Base-by-base conservation (phyloP, 202 grass and related monocot genomes). In the Eragrostis tef region DNA sequence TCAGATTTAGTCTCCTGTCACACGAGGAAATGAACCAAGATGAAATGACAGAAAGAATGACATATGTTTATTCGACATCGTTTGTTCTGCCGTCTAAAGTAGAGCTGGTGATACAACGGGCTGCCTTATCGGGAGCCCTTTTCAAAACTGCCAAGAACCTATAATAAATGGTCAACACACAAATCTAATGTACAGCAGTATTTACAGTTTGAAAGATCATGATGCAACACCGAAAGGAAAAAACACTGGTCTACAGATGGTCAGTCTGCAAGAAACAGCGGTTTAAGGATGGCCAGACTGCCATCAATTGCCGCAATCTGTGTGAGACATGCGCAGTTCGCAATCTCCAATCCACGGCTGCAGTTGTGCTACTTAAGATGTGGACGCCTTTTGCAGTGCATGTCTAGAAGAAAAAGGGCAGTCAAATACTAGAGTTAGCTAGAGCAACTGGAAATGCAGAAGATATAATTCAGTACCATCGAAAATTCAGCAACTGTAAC, bases 171-270 rank as follows among this genome's bases (percentile, higher is more conserved):
- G 63, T 63, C 48, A 79, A 19, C 25, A 79, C 66, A 68, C 19
- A 64, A 62, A 52, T 48, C 3, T 50, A 44, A 67, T 67, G 41
- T 61, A 67, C 68, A 74, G 26, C 41, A 57, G 70, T 19, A 86
- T 86, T 79, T 83, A 74, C 84, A 86, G 53, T 64, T 79, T 86
- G 4, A 7, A 17, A 4, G 31, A 89, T 26, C 59, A 78, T 67
- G 51, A n/a, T 67, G 82, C 57, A 69, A 47, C 48, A 51, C 21
- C 13, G 24, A 64, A 77, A 57, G 17, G 31, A 15, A 6, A 17
- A 59, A 64, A 64, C 48, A 68, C 51, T 29, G 63, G 61, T 57
- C 16, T 24, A 67, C n/a, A 87, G 46, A 64, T 50, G 44, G 5
- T 61, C 58, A 63, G 25, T 16, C 5, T 29, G 10, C 56, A 59